Base-by-base conservation (phyloP, 306 rosid genomes). In the Lathyrus tuberosus region DNA sequence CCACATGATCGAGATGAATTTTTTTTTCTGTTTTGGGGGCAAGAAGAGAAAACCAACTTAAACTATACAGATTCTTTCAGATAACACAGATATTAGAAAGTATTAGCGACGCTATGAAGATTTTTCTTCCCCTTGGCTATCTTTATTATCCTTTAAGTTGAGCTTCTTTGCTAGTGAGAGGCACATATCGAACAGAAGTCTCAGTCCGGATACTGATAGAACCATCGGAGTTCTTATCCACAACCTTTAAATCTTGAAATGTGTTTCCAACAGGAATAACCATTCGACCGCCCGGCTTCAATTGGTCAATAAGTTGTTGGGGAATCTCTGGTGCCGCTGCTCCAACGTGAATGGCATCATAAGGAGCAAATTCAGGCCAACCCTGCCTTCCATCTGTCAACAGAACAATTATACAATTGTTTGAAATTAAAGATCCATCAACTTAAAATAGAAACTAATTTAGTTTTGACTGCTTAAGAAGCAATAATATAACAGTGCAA, bases 261-360 rank as follows among this genome's bases (percentile, higher is more conserved):
- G 81, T 35, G 76, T 76, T 85, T 49, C 99, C 99, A 28, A 95
- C 99, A 5, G 99, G 97, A 72, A 91, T 95, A 74, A 95, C 96
- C 93, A 95, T 82, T 81, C 97, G 82, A 38, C 99, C 99, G 46
- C 99, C 99, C 1, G 88, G 88, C 86, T 87, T 95, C 87, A 95
- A 75, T 78, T 95, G 99, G 7, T 95, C 93, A 9, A 87, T 74
- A 18, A 95, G 97, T 57, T 87, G 74, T 51, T 84, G 87, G 1
- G 97, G 99, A 62, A 95, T 91, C 84, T 95, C 95, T 4, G 86
- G 68, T 33, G 96, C 96, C 0, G 99, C 99, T 24, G 97, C 99
- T 62, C 99, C 99, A 5, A 95, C 99, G 43, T 91, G 97, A 78
- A 95, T 91, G 28, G 99, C 95, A 65, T 91, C 95, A 61, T 91